phyloP scores from a whole-genome alignment of 2,329 filamentous ascomycete genomes.

The Ascochyta viciae-villosae region DNA sequence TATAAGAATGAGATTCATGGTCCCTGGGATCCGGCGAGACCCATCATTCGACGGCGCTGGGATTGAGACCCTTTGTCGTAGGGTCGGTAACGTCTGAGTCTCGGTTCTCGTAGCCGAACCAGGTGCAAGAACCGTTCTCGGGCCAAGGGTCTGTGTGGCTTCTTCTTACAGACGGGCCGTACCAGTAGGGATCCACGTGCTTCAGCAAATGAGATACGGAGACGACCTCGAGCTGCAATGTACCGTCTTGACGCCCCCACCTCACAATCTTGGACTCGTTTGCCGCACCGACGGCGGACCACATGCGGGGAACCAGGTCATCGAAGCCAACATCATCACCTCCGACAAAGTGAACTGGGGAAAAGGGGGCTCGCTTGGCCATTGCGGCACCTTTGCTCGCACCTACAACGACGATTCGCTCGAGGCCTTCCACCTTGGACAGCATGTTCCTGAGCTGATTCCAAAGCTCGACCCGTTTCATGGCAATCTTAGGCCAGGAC shows the following conservation, averaged over 20 bases:
- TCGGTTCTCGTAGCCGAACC: constrained; percentile 37
- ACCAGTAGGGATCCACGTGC: constrained; percentile 25
- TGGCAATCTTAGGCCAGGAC: constrained; percentile 41
- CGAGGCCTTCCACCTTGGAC: constrained; percentile 34
- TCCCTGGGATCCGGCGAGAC: constrained; percentile 94
- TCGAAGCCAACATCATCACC: constrained; percentile 45
- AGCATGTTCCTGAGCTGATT: constrained; percentile 41
- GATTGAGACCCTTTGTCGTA: constrained; percentile 45
- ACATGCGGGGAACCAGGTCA: constrained; percentile 46
- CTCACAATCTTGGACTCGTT: constrained; percentile 37
- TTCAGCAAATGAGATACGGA: constrained; percentile 29
- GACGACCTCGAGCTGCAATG: constrained; percentile 42
- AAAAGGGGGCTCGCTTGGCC: constrained; percentile 44
- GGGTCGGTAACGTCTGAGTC: constrained; percentile 24
- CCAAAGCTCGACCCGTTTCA: constrained; percentile 43
- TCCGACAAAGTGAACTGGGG: constrained; percentile 47
- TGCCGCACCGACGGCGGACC: constrained; percentile 29
- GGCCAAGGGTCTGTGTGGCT: constrained; percentile 36
- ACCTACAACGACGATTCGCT: constrained; percentile 44
- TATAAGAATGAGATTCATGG: constrained; percentile 99
- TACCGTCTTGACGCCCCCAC: constrained; percentile 39
- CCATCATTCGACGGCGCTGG: constrained; percentile 76
- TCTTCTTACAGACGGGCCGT: constrained; percentile 20
- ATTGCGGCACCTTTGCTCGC: constrained; percentile 42
- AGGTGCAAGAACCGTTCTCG: constrained; percentile 40